Conservation (phyloP, 495 filamentous ascomycete genomes). For the Penicillium malachiteum region DNA sequence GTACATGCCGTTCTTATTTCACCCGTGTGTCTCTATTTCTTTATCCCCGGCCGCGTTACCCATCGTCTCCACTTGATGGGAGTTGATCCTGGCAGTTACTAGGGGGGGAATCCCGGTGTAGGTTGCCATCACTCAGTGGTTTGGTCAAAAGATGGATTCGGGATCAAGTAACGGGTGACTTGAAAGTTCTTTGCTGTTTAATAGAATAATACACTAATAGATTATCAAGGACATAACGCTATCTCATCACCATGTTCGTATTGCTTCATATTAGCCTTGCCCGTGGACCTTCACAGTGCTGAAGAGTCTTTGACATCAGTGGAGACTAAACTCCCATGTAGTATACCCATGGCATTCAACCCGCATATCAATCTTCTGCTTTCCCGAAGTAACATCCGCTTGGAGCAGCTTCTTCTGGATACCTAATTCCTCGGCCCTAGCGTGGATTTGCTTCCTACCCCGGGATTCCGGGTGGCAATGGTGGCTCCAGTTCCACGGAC, state of each 20-base stretch:
- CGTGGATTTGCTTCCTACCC: background rate
- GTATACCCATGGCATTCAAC: background rate
- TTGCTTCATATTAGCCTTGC: too few relatives aligned
- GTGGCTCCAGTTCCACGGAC: background rate
- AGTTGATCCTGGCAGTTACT: slow-evolving; percentile 22
- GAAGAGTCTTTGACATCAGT: too few relatives aligned
- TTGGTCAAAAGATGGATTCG: background rate
- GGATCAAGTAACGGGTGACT: background rate
- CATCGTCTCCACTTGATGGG: slow-evolving; percentile 8
- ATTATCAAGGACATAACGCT: too few relatives aligned
- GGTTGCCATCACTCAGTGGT: slow-evolving; percentile 5
- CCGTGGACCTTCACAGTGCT: too few relatives aligned
- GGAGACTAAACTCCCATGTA: too few relatives aligned
- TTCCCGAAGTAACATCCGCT: background rate
- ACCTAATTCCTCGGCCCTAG: background rate
- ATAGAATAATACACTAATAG: too few relatives aligned
- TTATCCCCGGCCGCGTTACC: slow-evolving; percentile 8
- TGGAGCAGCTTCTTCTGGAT: background rate
- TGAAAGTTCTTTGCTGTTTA: too few relatives aligned
- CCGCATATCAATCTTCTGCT: background rate
- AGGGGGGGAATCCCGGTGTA: slow-evolving; percentile 8
- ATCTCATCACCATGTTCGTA: too few relatives aligned
- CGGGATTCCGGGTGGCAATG: background rate
- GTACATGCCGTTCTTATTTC: background rate
- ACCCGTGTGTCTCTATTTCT: background rate